Percentiles rank a stretch among this genome's conserved stretches.
Conservation (phyloP, 306 rosid species). For the Styphnolobium japonicum region DNA sequence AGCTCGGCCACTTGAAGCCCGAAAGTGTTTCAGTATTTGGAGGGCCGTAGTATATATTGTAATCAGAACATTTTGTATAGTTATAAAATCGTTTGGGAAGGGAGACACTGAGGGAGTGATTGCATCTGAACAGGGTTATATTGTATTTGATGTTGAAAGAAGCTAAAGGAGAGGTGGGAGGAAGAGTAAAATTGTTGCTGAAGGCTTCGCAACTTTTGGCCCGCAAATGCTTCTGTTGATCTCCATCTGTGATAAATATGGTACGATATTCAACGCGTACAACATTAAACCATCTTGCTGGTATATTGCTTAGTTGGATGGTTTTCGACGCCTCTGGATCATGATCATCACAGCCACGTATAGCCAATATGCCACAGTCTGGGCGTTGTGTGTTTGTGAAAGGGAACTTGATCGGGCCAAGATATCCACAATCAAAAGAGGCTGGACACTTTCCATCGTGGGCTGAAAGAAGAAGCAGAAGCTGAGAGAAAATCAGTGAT, state of each 20-base stretch:
- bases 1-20: neutral
- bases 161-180: slow-evolving; percentile 10
- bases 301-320: neutral
- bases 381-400: neutral
- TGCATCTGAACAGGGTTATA: slow-evolving; percentile 30
- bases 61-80: neutral
- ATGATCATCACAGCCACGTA: neutral
- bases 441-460: slow-evolving; percentile 3
- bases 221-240: neutral
- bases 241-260: neutral
- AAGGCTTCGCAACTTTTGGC: slow-evolving; percentile 5
- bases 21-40: neutral
- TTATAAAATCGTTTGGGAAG: neutral
- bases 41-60: slow-evolving; percentile 11
- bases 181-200: neutral
- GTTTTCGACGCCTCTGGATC: neutral
- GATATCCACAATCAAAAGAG: neutral
- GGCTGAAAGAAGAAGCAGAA: slow-evolving; percentile 9
- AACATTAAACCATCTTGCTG: neutral
- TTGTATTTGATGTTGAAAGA: neutral
- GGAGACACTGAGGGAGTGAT: neutral
- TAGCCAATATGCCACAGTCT: slow-evolving; percentile 33
- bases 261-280: neutral
- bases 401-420: slow-evolving; percentile 23
- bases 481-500: neutral